phyloP scores from a whole-genome alignment of 192 early-diverging fungal species.

The Jimgerdemannia flammicorona region DNA sequence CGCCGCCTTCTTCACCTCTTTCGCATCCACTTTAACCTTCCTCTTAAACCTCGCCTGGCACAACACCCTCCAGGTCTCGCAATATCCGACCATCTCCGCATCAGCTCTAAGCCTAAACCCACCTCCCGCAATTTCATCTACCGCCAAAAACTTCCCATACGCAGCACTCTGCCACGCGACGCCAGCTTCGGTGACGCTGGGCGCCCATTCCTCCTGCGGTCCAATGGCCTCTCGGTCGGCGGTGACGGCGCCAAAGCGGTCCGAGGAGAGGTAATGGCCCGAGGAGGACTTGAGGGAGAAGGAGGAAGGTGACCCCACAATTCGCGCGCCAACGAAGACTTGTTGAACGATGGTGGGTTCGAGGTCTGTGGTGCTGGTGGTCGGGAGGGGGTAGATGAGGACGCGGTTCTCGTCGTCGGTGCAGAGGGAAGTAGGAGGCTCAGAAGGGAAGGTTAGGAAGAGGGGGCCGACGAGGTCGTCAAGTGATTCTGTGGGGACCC shows the following conservation, averaged over 20 bases:
- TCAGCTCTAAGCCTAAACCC: slow-evolving; percentile 61
- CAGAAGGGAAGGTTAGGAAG: slow-evolving; percentile 60
- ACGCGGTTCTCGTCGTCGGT: slow-evolving; percentile 43
- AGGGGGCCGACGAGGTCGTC: slow-evolving; percentile 69
- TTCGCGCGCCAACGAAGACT: slow-evolving; percentile 64
- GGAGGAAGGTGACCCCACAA: slow-evolving; percentile 50
- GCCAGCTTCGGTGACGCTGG: slow-evolving; percentile 63
- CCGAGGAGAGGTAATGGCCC: slow-evolving; percentile 66
- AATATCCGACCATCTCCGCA: slow-evolving; percentile 65
- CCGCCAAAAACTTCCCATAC: slow-evolving; percentile 64
- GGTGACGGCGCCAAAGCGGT: slow-evolving; percentile 77
- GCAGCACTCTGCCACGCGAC: slow-evolving; percentile 54
- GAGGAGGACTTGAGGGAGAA: slow-evolving; percentile 57
- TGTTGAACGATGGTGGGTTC: slow-evolving; percentile 51
- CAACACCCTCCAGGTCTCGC: slow-evolving; percentile 65
- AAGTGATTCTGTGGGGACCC: slow-evolving; percentile 54
- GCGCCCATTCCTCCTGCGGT: slow-evolving; percentile 75
- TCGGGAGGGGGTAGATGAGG: slow-evolving; percentile 35
- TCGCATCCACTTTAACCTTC: slow-evolving; percentile 43
- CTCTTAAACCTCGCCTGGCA: slow-evolving; percentile 68
- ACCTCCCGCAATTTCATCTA: slow-evolving; percentile 52
- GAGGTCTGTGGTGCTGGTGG: slow-evolving; percentile 11
- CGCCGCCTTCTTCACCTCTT: slow-evolving; percentile 43
- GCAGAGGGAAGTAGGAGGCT: slow-evolving; percentile 52
- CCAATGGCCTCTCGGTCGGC: slow-evolving; percentile 73